A percentile compares a stretch with the other conserved stretches of the same genome.
Evolutionary conservation across 345 rosid genomes (phyloP).

Genomic region (Cardamine resedifolia): DNA sequence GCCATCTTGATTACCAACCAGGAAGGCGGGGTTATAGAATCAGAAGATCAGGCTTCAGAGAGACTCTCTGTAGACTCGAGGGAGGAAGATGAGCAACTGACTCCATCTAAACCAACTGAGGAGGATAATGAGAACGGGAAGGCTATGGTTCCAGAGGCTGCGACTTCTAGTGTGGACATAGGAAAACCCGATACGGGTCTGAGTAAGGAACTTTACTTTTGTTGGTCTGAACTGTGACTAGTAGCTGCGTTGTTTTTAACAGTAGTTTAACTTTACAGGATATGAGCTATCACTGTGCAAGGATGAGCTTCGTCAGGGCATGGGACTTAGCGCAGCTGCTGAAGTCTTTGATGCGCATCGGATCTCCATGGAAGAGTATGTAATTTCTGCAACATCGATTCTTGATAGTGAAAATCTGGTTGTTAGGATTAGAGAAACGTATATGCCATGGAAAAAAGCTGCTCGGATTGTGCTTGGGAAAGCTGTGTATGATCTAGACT

Average conservation of each 20-base stretch:
- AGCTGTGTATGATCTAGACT: slow-evolving; percentile 67
- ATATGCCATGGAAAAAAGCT: slow-evolving; percentile 82
- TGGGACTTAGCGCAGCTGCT: slow-evolving; percentile 80
- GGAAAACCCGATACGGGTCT: slow-evolving; percentile 26
- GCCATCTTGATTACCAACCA: slow-evolving; percentile 35
- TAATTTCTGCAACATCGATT: slow-evolving; percentile 52
- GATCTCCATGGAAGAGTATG: slow-evolving; percentile 64
- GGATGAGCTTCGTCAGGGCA: slow-evolving; percentile 65
- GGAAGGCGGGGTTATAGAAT: slow-evolving; percentile 41
- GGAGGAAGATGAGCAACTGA: slow-evolving; percentile 40
- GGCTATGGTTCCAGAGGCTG: slow-evolving; percentile 39
- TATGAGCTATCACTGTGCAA: slow-evolving; percentile 86
- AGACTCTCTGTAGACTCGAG: slow-evolving; percentile 22
- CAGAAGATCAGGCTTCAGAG: slow-evolving; percentile 33
- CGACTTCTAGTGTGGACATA: slow-evolving; percentile 35
- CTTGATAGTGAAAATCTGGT: slow-evolving; percentile 68
- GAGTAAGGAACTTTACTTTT: slow-evolving; percentile 42
- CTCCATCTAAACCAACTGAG: slow-evolving; percentile 36
- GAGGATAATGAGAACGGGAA: slow-evolving; percentile 34
- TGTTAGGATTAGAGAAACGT: slow-evolving; percentile 53
- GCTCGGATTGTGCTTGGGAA: slow-evolving; percentile 73
- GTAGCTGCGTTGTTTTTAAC: slow-evolving; percentile 28
- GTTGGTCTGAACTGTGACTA: slow-evolving; percentile 23
- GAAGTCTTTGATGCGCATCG: slow-evolving; percentile 64
- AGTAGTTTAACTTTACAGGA: slow-evolving; percentile 45